Evolutionary conservation across 257 asterid genomes (phyloP).

Genomic region (Coffea eugenioides): DNA sequence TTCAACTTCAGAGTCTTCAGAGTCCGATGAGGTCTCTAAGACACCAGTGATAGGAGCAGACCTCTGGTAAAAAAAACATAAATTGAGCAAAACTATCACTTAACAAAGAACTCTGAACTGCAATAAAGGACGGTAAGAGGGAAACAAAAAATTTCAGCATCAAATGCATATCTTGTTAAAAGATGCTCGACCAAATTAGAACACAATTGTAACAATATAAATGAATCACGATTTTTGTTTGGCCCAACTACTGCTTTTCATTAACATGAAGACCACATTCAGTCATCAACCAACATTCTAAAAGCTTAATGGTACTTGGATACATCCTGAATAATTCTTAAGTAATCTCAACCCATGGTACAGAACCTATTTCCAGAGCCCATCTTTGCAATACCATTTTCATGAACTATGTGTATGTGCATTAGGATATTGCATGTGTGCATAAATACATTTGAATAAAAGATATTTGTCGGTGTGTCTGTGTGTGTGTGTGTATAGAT

Average conservation of each 20-base stretch:
- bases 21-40: constrained; percentile 67
- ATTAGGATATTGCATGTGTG: no score
- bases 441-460: no score
- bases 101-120: not conserved
- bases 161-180: not conserved
- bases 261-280: not conserved
- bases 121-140: not conserved
- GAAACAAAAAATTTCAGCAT: not conserved
- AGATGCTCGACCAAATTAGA: not conserved
- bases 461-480: no score
- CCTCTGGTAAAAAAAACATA: constrained; percentile 44
- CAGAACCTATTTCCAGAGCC: not conserved
- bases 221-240: not conserved
- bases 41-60: constrained; percentile 70
- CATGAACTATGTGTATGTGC: no score
- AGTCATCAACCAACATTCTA: not conserved
- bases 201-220: not conserved
- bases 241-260: not conserved
- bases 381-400: not conserved
- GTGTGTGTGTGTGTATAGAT: no score
- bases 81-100: not conserved
- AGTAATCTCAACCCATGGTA: constrained; percentile 1
- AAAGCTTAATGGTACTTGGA: not conserved
- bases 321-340: not conserved
- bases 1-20: constrained; percentile 63